These are phyloP conservation scores for Scleromitrula shiraiana DNA, from an alignment of 2,329 filamentous ascomycete genomes.

Conservation along the genomic window DNA sequence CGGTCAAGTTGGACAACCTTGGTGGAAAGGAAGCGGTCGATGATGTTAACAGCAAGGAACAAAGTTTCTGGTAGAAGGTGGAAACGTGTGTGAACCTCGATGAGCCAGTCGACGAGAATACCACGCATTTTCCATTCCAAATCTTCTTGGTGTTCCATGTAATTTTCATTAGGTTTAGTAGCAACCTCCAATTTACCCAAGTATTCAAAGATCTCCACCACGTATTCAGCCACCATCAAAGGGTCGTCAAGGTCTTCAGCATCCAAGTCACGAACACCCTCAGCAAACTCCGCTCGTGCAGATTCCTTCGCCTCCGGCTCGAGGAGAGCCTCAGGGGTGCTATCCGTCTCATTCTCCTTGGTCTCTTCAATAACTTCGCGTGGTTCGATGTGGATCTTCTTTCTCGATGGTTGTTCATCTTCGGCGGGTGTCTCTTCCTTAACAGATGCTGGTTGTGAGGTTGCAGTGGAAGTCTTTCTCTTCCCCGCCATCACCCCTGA, in stretches of 20 bases:
- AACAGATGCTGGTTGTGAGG: conserved; percentile 42
- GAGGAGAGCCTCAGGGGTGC: conserved; percentile 22
- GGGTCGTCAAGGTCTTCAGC: conserved; percentile 86
- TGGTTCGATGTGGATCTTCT: conserved; percentile 52
- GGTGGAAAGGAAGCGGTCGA: conserved; percentile 91
- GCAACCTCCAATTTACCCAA: conserved; percentile 74
- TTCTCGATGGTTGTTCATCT: conserved; percentile 60
- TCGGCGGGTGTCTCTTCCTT: conserved; percentile 55
- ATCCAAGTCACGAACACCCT: conserved; percentile 61
- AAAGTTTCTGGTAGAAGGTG: conserved; percentile 91
- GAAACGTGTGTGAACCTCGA: conserved; percentile 96
- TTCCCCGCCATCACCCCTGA: conserved; percentile 56
- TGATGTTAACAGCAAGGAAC: conserved; percentile 95
- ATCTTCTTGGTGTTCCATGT: conserved; percentile 92
- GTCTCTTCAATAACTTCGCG: conserved; percentile 30
- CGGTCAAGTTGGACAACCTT: conserved; percentile 96
- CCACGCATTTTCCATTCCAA: conserved; percentile 98
- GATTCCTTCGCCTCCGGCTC: conserved; percentile 23
- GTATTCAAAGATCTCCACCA: conserved; percentile 95
- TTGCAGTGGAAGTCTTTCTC: conserved; percentile 57
- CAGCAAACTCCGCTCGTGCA: conserved; percentile 24
- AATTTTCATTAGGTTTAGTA: conserved; percentile 81
- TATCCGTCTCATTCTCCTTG: conserved; percentile 29
- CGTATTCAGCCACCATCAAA: conserved; percentile 96
- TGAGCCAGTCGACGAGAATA: conserved; percentile 95